Evolutionary conservation across 805 yeast genomes (phyloP).

Genomic region (Nakazawaea peltata): DNA sequence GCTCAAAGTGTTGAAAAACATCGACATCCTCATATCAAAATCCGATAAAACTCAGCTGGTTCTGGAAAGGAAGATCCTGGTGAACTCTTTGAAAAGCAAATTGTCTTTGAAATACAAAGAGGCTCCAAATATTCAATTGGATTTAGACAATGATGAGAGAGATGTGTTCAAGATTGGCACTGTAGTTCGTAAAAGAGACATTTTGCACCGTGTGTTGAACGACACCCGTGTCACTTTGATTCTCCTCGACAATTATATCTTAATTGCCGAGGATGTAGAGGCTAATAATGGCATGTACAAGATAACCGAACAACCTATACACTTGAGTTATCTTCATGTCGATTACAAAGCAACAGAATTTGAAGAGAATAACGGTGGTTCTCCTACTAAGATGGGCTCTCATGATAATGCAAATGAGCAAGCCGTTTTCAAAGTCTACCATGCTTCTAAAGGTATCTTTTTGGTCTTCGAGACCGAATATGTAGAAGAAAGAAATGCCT

Average conservation of each 20-base stretch:
- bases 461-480: constrained; percentile 39
- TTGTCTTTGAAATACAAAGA: constrained; percentile 40
- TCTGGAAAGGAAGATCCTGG: constrained; percentile 50
- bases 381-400: not conserved
- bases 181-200: constrained; percentile 53
- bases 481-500: constrained; percentile 4
- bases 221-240: constrained; percentile 30
- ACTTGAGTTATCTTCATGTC: constrained; percentile 47
- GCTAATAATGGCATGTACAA: constrained; percentile 28
- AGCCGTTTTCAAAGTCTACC: constrained; percentile 41
- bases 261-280: constrained; percentile 51
- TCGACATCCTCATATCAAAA: constrained; percentile 44
- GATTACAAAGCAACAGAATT: constrained; percentile 22
- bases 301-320: constrained; percentile 52
- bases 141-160: constrained; percentile 46
- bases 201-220: constrained; percentile 27
- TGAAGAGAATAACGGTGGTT: constrained; percentile 11
- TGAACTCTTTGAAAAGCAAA: constrained; percentile 44
- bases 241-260: constrained; percentile 61
- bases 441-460: constrained; percentile 48
- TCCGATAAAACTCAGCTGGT: constrained; percentile 57
- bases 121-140: constrained; percentile 37
- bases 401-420: not conserved
- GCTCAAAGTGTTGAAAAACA: constrained; percentile 43
- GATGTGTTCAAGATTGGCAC: constrained; percentile 51